These are phyloP conservation scores for Verbascum thapsus DNA, from an alignment of 257 asterid genomes.

Conservation along the genomic window DNA sequence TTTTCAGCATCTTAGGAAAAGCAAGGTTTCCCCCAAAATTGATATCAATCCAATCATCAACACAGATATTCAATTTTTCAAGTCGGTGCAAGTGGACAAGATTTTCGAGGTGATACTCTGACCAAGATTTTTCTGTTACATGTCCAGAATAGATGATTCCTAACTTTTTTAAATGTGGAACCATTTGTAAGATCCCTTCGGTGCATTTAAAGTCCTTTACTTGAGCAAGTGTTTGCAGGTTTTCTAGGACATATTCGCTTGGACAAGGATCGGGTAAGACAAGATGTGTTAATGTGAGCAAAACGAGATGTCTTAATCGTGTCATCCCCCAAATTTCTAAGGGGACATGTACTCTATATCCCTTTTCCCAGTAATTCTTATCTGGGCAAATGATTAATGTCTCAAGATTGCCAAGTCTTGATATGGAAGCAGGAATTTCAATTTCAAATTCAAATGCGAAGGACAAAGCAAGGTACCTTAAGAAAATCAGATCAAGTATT, in stretches of 20 bases:
- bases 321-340: slow-evolving; percentile 2
- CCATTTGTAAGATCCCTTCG: not conserved
- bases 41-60: not conserved
- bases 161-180: slow-evolving; percentile 15
- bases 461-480: no score
- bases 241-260: not conserved
- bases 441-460: no score
- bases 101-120: not conserved
- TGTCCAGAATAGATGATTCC: not conserved
- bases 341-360: no score
- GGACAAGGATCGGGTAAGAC: not conserved
- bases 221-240: slow-evolving; percentile 12
- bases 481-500: no score
- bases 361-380: no score
- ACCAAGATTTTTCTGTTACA: no score
- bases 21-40: not conserved
- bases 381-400: no score
- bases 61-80: not conserved
- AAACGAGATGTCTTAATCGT: slow-evolving; percentile 9
- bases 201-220: not conserved
- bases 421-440: not conserved
- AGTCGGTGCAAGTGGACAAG: slow-evolving; percentile 6
- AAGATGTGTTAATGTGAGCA: not conserved
- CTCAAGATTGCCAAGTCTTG: not conserved
- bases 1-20: not conserved